phyloP scores from a whole-genome alignment of 805 yeast genomes.

The Lipomyces oligophaga region DNA sequence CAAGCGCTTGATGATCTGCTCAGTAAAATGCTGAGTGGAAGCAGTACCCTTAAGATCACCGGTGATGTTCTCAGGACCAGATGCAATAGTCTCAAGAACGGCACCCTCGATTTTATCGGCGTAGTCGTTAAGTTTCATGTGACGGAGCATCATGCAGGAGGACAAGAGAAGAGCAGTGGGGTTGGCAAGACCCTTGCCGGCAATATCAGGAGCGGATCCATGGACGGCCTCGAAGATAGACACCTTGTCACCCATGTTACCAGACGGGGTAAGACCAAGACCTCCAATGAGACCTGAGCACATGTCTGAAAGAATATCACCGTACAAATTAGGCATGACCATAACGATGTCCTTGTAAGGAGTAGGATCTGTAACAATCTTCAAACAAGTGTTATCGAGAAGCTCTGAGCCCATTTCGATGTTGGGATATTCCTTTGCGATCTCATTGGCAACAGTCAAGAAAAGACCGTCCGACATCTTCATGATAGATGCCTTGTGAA shows the following conservation, averaged over 20 bases:
- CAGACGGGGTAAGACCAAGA: constrained; percentile 97
- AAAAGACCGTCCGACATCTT: constrained; percentile 97
- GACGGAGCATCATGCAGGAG: constrained; percentile 98
- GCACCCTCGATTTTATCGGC: constrained; percentile 88
- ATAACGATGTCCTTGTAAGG: constrained; percentile 80
- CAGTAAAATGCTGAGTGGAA: constrained; percentile 82
- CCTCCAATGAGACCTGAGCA: constrained; percentile 98
- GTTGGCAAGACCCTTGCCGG: constrained; percentile 98
- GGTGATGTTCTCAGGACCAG: constrained; percentile 94
- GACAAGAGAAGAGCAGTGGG: constrained; percentile 96
- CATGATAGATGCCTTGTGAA: constrained; percentile 98
- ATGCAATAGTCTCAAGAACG: constrained; percentile 81
- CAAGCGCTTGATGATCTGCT: constrained; percentile 62
- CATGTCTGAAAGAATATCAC: constrained; percentile 97
- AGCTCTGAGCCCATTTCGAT: constrained; percentile 78
- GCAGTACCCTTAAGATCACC: constrained; percentile 94
- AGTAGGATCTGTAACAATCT: constrained; percentile 82
- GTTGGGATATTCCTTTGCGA: constrained; percentile 89
- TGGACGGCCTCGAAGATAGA: constrained; percentile 99
- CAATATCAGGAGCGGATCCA: constrained; percentile 99
- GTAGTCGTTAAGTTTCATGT: constrained; percentile 80
- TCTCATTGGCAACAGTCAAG: constrained; percentile 83
- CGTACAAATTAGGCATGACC: constrained; percentile 99
- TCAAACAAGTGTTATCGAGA: constrained; percentile 92
- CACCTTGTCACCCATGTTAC: constrained; percentile 98